Conservation (phyloP, 2,329 filamentous ascomycete species). For the Aspergillus sp. region DNA sequence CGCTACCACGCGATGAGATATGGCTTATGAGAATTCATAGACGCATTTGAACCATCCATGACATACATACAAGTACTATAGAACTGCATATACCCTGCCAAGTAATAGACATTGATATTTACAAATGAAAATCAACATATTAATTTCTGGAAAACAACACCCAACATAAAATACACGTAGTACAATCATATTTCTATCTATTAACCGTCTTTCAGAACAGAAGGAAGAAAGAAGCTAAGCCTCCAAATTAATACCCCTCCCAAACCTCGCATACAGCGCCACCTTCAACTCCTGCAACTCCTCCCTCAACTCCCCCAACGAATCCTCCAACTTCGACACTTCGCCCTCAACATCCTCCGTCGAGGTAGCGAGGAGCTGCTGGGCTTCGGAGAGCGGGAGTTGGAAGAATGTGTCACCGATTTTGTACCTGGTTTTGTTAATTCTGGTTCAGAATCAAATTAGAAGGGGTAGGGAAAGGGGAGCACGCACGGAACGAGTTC, state of each 20-base stretch:
- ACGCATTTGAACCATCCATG: too few species aligned
- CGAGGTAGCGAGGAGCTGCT: slow-evolving; percentile 70
- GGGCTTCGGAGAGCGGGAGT: slow-evolving; percentile 73
- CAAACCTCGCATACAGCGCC: slow-evolving; percentile 87
- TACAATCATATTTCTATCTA: neutral
- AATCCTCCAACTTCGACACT: slow-evolving; percentile 68
- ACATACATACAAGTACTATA: too few species aligned
- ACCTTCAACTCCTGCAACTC: slow-evolving; percentile 90
- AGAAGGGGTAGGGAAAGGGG: slow-evolving; percentile 3
- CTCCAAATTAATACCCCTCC: slow-evolving; percentile 93
- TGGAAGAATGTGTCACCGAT: slow-evolving; percentile 94
- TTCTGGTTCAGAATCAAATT: neutral
- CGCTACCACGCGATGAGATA: too few species aligned
- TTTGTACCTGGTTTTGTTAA: slow-evolving; percentile 63
- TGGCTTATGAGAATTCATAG: neutral
- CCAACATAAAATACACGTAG: too few species aligned
- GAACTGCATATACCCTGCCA: too few species aligned
- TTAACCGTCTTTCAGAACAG: neutral
- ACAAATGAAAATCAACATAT: neutral
- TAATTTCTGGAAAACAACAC: too few species aligned
- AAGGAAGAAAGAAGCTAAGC: slow-evolving; percentile 47
- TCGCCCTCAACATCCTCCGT: slow-evolving; percentile 70
- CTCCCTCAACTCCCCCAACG: slow-evolving; percentile 65
- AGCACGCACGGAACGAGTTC: slow-evolving; percentile 74
- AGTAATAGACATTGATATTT: neutral